Conservation (phyloP, 2,329 filamentous ascomycete genomes). For the Ophiosphaerella narmari region DNA sequence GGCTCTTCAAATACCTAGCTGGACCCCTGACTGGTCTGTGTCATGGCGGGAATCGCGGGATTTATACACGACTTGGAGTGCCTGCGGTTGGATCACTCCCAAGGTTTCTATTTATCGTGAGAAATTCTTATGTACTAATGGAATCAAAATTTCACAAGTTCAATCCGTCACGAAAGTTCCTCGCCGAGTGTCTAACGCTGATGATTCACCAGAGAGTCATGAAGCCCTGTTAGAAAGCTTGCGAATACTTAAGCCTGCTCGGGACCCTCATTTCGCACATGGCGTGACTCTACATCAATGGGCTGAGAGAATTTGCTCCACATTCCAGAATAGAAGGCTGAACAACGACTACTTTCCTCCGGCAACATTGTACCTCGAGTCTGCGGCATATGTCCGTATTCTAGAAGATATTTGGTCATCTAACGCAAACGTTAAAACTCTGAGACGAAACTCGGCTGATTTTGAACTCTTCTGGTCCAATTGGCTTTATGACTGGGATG, state of each 20-base stretch:
- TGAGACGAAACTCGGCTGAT: too few relatives aligned
- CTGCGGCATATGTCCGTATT: too few relatives aligned
- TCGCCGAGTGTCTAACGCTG: too few relatives aligned
- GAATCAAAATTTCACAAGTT: background rate
- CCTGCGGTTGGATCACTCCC: constrained; percentile 7
- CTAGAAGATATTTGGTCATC: too few relatives aligned
- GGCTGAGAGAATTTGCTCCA: background rate
- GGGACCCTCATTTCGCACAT: background rate
- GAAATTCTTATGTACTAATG: background rate
- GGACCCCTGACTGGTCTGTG: constrained; percentile 9
- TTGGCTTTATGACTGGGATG: background rate
- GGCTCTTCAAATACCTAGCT: constrained; percentile 5
- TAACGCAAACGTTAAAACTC: too few relatives aligned
- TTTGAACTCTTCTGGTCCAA: background rate
- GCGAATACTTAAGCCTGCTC: background rate
- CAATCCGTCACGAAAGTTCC: background rate
- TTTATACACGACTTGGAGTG: constrained; percentile 4
- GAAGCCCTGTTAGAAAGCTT: background rate
- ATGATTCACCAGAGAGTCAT: too few relatives aligned
- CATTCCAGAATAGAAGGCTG: background rate
- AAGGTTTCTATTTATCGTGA: background rate
- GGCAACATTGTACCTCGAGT: too few relatives aligned
- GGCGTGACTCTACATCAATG: background rate
- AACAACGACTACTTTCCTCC: too few relatives aligned
- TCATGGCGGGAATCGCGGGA: background rate